Percentiles rank a stretch among this genome's conserved stretches.
Evolutionary conservation across 129 eudicot genomes (phyloP).

Genomic region (Chrysanthemum makinoi): DNA sequence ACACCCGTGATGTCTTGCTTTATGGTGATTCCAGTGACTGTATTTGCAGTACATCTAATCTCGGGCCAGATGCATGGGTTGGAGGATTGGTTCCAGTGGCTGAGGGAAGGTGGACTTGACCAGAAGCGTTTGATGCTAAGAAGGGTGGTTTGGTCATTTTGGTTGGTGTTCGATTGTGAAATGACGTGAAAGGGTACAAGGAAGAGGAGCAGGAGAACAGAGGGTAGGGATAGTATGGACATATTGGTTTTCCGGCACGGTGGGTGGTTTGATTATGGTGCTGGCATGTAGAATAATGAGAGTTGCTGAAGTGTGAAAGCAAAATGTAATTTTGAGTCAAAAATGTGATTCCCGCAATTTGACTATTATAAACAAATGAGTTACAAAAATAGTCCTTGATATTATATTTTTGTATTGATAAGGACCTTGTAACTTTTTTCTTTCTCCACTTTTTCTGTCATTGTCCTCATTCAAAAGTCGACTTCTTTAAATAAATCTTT

Average conservation of each 20-base stretch:
- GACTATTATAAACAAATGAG: not conserved
- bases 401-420: not conserved
- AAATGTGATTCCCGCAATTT: constrained; percentile 2
- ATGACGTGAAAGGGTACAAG: constrained; percentile 41
- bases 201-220: constrained; percentile 31
- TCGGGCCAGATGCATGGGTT: constrained; percentile 68
- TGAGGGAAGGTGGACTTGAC: constrained; percentile 41
- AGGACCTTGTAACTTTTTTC: not conserved
- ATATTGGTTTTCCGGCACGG: constrained; percentile 14
- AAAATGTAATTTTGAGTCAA: constrained; percentile 15
- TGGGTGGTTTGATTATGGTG: constrained; percentile 19
- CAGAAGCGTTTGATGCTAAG: constrained; percentile 50
- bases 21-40: constrained; percentile 35
- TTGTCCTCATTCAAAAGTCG: not conserved
- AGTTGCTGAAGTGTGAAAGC: constrained; percentile 16
- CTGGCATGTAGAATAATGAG: constrained; percentile 15
- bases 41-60: constrained; percentile 44
- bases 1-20: constrained; percentile 27
- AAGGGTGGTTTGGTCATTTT: constrained; percentile 47
- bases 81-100: constrained; percentile 57
- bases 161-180: constrained; percentile 37
- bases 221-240: constrained; percentile 23
- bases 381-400: not conserved
- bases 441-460: not conserved
- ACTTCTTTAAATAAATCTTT: not conserved